Evolutionary conservation across 1,284 basidiomycete species (phyloP).

Genomic region (Fomitopsis schrenkii): DNA sequence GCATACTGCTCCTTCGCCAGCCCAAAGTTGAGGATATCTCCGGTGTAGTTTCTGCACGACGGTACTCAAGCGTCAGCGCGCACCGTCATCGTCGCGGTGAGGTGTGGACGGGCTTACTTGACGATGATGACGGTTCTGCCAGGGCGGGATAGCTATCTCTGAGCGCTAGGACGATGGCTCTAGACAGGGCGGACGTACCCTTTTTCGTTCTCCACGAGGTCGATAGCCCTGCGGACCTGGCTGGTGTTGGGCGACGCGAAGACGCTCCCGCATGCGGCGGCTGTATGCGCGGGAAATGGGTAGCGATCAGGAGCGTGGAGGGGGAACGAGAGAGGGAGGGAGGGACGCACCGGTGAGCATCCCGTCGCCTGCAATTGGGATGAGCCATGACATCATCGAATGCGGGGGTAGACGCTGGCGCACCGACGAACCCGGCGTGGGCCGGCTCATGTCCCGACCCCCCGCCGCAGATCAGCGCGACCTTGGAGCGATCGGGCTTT

Average conservation of each 20-base stretch:
- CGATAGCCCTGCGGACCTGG: slow-evolving; percentile 78
- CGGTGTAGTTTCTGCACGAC: slow-evolving; percentile 70
- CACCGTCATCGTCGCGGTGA: not conserved
- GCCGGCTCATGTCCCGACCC: slow-evolving; percentile 91
- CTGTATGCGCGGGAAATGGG: slow-evolving; percentile 28
- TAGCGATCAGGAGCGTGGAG: not conserved
- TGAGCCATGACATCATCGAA: not conserved
- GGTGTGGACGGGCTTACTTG: slow-evolving; percentile 47
- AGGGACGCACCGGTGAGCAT: slow-evolving; percentile 63
- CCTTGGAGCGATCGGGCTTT: slow-evolving; percentile 56
- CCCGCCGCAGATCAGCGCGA: slow-evolving; percentile 85
- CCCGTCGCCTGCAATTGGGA: slow-evolving; percentile 53
- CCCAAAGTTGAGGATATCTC: slow-evolving; percentile 91
- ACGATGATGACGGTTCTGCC: slow-evolving; percentile 77
- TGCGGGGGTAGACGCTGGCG: not conserved
- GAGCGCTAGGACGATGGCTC: not conserved
- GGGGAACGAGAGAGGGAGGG: not conserved
- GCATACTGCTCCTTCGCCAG: slow-evolving; percentile 86
- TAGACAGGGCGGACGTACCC: slow-evolving; percentile 45
- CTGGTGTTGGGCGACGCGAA: slow-evolving; percentile 86
- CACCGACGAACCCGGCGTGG: slow-evolving; percentile 79
- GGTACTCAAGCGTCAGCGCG: slow-evolving; percentile 1
- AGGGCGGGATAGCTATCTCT: slow-evolving; percentile 5
- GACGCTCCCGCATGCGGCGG: slow-evolving; percentile 83
- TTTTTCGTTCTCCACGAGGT: slow-evolving; percentile 73